Evolutionary conservation across 202 grass and related monocot species (phyloP).

Genomic region (Bolboschoenoplectus hybrid): DNA sequence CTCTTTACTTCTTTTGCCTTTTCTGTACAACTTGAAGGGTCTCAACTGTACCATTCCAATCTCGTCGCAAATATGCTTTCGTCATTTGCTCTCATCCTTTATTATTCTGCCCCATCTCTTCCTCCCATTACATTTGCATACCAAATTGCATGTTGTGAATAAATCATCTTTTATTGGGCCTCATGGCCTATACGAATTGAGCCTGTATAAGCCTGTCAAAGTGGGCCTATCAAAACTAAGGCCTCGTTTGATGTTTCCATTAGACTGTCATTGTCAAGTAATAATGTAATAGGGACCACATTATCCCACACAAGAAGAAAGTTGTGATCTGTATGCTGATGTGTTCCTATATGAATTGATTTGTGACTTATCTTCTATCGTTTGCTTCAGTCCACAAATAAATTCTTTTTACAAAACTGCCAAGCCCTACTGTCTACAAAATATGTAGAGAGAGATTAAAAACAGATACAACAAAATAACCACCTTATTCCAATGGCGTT

Average conservation of each 20-base stretch:
- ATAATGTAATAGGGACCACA: neutral
- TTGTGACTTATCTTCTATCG: slow-evolving; percentile 23
- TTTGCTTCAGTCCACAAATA: slow-evolving; percentile 32
- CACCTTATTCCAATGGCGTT: neutral
- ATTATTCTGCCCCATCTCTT: neutral
- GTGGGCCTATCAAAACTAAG: neutral
- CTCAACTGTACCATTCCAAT: neutral
- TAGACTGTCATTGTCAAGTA: neutral
- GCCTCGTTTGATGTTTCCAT: slow-evolving; percentile 1
- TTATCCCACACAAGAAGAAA: slow-evolving; percentile 27
- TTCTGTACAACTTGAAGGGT: slow-evolving; percentile 19
- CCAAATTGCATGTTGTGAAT: neutral
- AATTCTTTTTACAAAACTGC: neutral
- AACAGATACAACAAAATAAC: neutral
- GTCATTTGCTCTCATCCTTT: slow-evolving; percentile 6
- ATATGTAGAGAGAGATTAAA: neutral
- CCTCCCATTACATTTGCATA: neutral
- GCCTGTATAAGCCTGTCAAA: neutral
- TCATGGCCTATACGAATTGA: neutral
- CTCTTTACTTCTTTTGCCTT: slow-evolving; percentile 25
- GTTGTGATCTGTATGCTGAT: slow-evolving; percentile 16
- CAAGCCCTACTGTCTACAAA: neutral
- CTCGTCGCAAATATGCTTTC: slow-evolving; percentile 15
- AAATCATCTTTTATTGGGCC: neutral
- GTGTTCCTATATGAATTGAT: neutral